Evolutionary conservation across 495 filamentous ascomycete species (phyloP), one percentile per base, ranked within the genome.

Genomic region (Tuber microsphaerosporum): DNA sequence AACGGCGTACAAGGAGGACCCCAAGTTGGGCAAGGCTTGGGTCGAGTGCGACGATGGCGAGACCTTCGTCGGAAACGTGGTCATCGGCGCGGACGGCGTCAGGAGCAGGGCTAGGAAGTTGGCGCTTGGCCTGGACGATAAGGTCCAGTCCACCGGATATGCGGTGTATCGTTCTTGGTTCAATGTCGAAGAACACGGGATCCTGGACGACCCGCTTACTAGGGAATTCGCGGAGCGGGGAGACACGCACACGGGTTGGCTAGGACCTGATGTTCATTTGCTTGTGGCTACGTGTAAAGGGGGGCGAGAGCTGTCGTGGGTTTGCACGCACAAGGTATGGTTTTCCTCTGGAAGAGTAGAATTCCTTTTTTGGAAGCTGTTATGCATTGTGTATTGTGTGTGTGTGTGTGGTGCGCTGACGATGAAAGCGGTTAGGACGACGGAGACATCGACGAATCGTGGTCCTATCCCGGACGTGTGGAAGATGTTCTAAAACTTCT

Each of bases 261-360:
- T 89, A 71, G 89, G 90, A 0, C 88, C 87, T 0, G 88, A 91
- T 72, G 87, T 91, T 41, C 90, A 91, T 83, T 90, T 91, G 82
- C 85, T 91, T 70, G 88, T 88, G 46, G 87, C 86, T 14, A 88
- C 86, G 14, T 86, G 90, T 81, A 90, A 90, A 84, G 86, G 86
- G 72, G 89, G 90, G 1, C 85, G 85, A 37, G 90, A 92, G 76
- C 89, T 91, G 68, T 90, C 89, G 76, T 92, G 90, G 90, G 90
- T 91, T 22, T 87, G 90, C 46, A 92, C 90, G 14, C 90, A 92
- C 78, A 87, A 86, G 69, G 86, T 86, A 79, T 75, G 82, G 73
- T 41, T 56, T 71, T 17, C 61, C 74, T 22, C 61, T 20, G 39
- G 19, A 44, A 4, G 37, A 37, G 71, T 45, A 10, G 20, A 72